Percentiles rank a stretch among this genome's conserved stretches.
phyloP scores from a whole-genome alignment of 2,329 filamentous ascomycete species.

The Xylariomycetidae sp. region DNA sequence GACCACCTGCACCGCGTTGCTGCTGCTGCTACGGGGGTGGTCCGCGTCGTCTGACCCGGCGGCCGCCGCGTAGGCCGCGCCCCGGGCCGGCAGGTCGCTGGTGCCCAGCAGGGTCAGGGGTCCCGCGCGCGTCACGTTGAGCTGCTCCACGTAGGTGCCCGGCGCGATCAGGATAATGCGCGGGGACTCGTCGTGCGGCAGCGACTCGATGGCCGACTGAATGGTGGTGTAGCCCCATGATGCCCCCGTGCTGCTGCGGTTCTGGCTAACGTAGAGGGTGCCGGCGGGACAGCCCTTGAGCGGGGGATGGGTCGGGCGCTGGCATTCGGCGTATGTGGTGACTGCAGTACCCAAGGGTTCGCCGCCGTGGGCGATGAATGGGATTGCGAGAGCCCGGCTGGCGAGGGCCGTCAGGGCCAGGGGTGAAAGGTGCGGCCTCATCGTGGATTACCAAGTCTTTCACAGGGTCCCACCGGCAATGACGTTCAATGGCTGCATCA shows the following conservation, averaged over 20 bases:
- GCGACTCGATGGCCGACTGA: conserved; percentile 35
- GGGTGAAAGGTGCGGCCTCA: too few species aligned
- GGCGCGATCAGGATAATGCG: conserved; percentile 56
- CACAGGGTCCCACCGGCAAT: too few species aligned
- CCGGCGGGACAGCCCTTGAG: conserved; percentile 34
- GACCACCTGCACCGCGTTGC: conserved; percentile 50
- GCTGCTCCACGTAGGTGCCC: conserved; percentile 58
- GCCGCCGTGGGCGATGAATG: too few species aligned
- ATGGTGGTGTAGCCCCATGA: conserved; percentile 35
- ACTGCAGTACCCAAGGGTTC: too few species aligned
- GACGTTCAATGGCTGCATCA: too few species aligned
- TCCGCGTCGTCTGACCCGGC: too few species aligned
- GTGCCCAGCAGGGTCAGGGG: conserved; percentile 60
- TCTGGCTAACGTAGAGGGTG: conserved; percentile 35
- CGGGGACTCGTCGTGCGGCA: conserved; percentile 35
- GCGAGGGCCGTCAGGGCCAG: too few species aligned
- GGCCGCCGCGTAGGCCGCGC: conserved; percentile 28
- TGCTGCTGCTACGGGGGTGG: too few species aligned
- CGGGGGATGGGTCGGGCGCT: too few species aligned
- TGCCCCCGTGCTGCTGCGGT: conserved; percentile 27
- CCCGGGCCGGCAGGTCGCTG: conserved; percentile 34
- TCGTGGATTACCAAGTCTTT: too few species aligned
- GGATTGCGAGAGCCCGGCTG: too few species aligned
- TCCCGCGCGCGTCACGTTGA: conserved; percentile 59
- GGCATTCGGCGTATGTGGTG: too few species aligned